phyloP scores from a whole-genome alignment of 1,284 basidiomycete genomes.

The Trametes sp. region DNA sequence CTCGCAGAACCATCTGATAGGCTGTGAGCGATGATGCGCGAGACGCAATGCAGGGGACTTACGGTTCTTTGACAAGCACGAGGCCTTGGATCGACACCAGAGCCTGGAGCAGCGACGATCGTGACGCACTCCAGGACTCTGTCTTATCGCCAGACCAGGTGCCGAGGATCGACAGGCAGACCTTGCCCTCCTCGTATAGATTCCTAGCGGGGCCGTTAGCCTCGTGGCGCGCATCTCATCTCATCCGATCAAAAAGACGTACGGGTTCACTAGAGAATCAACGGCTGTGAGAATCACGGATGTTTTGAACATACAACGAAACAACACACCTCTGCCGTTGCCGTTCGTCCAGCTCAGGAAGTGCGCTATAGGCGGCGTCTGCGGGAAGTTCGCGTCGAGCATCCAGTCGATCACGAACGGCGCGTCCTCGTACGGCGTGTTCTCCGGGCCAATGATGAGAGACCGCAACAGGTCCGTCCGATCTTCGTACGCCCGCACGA shows the following conservation, averaged over 20 bases:
- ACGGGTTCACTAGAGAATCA: conserved; percentile 71
- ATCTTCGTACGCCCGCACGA: conserved; percentile 81
- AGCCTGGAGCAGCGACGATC: conserved; percentile 89
- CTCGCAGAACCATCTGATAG: conserved; percentile 85
- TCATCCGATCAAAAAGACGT: conserved; percentile 42
- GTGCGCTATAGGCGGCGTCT: conserved; percentile 87
- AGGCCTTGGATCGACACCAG: conserved; percentile 94
- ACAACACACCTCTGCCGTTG: conserved; percentile 79
- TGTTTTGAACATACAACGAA: not conserved
- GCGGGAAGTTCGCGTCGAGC: conserved; percentile 88
- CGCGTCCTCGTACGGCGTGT: conserved; percentile 93
- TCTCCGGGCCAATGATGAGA: conserved; percentile 91
- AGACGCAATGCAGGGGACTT: conserved; percentile 40
- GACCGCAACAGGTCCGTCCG: conserved; percentile 87
- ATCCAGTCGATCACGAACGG: conserved; percentile 96
- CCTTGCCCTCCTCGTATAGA: conserved; percentile 95
- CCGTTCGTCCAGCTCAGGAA: conserved; percentile 96
- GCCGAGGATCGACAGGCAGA: conserved; percentile 90
- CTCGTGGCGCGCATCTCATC: no score
- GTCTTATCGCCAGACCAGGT: conserved; percentile 92
- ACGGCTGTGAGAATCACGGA: not conserved
- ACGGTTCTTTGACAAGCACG: conserved; percentile 92
- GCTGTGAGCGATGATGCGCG: conserved; percentile 17
- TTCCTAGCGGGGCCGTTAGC: conserved; percentile 57
- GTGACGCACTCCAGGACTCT: conserved; percentile 84